Percentiles rank a stretch among this genome's conserved stretches.
Conservation (phyloP, 306 rosid species). For the Quillaja saponaria region DNA sequence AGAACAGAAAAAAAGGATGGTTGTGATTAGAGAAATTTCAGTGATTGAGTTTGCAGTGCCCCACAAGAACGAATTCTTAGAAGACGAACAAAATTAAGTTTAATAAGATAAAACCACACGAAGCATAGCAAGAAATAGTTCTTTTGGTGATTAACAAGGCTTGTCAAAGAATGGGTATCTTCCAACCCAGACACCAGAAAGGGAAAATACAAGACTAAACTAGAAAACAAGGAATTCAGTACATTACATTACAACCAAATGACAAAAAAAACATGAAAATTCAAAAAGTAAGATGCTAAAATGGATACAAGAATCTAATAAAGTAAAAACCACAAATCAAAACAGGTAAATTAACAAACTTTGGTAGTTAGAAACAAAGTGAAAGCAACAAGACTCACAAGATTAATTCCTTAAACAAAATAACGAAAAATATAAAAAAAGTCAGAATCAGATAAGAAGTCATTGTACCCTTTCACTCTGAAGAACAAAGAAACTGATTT, state of each 20-base stretch:
- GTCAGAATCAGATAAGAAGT: neutral
- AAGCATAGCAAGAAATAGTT: too few species aligned
- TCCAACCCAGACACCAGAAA: neutral
- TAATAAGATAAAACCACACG: neutral
- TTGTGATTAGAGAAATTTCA: too few species aligned
- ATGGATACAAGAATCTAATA: neutral
- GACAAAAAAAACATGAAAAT: neutral
- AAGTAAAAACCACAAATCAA: constrained; percentile 9
- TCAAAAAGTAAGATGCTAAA: constrained; percentile 10
- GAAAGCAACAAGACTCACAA: neutral
- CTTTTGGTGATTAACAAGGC: too few species aligned
- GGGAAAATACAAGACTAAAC: neutral
- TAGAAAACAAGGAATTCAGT: neutral
- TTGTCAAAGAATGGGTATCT: too few species aligned
- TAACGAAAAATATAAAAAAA: too few species aligned
- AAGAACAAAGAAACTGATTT: neutral
- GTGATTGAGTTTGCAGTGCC: neutral
- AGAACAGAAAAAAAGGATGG: too few species aligned
- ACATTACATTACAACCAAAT: neutral
- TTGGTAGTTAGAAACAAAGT: constrained; percentile 24
- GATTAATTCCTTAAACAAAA: neutral
- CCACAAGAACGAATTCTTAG: neutral
- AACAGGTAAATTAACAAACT: neutral
- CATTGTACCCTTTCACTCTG: neutral
- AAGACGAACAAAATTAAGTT: neutral